phyloP scores from a whole-genome alignment of 2,329 filamentous ascomycete genomes.

The Colletotrichum tamarilloi region DNA sequence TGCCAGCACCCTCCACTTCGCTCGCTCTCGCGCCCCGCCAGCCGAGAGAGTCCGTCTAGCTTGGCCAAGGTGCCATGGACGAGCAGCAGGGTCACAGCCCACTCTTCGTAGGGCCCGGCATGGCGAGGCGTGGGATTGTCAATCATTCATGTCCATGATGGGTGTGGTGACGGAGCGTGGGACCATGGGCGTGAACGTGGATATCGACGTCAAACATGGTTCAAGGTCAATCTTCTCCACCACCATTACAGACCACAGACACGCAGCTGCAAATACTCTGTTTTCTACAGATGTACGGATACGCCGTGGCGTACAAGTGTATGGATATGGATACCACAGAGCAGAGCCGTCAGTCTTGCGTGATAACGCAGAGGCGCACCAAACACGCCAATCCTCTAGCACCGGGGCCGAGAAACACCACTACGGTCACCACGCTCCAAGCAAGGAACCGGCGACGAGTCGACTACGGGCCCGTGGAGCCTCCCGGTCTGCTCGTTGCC shows the following conservation, averaged over 20 bases:
- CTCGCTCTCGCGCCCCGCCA: background rate
- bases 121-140: conserved; percentile 2
- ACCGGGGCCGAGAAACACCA: background rate
- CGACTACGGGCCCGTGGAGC: conserved; percentile 9
- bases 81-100: background rate
- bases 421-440: conserved; percentile 18
- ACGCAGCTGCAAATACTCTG: background rate
- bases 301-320: background rate
- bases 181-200: background rate
- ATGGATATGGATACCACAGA: background rate
- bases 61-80: background rate
- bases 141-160: background rate
- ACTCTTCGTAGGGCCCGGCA: background rate
- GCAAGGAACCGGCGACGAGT: background rate
- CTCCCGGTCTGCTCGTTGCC: conserved; percentile 9
- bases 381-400: conserved; percentile 2
- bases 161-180: background rate
- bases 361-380: conserved; percentile 14
- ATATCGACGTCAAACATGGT: conserved; percentile 5
- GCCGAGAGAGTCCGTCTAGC: conserved; percentile 19
- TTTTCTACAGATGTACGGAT: background rate
- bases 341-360: conserved; percentile 8
- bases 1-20: background rate
- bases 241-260: background rate
- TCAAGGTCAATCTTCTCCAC: background rate